These are phyloP conservation scores for Lipomyces lipofer DNA, from an alignment of 805 yeast species.

Conservation along the genomic window DNA sequence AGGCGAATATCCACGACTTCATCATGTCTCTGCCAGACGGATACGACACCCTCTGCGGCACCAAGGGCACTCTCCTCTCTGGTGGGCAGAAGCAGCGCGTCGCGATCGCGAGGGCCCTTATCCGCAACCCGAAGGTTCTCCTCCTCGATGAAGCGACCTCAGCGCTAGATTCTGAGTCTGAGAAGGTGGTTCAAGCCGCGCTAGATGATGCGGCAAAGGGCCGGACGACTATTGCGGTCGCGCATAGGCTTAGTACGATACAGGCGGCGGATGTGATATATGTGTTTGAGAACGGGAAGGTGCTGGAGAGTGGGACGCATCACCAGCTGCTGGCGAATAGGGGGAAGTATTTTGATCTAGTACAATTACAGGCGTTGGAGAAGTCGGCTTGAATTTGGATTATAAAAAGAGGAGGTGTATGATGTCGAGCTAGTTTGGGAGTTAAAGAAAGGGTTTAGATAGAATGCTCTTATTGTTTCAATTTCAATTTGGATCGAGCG, in stretches of 20 bases:
- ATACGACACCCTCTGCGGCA: constrained; percentile 51
- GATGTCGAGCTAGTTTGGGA: too few relatives aligned
- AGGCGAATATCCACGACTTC: constrained; percentile 58
- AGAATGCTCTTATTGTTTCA: too few relatives aligned
- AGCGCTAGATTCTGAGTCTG: constrained; percentile 60
- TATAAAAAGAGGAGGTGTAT: too few relatives aligned
- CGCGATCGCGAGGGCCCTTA: constrained; percentile 63
- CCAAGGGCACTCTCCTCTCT: constrained; percentile 53
- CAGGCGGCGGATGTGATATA: constrained; percentile 53
- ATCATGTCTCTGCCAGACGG: constrained; percentile 54
- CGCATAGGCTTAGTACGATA: constrained; percentile 68
- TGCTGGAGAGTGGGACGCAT: constrained; percentile 54
- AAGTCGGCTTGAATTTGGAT: constrained; percentile 5
- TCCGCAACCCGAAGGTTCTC: constrained; percentile 57
- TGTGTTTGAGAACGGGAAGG: constrained; percentile 54
- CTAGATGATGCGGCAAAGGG: constrained; percentile 57
- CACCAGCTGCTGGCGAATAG: constrained; percentile 41
- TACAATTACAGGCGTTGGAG: constrained; percentile 46
- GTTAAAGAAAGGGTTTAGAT: too few relatives aligned
- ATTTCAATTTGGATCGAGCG: too few relatives aligned
- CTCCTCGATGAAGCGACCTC: constrained; percentile 60
- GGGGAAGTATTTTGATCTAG: constrained; percentile 45
- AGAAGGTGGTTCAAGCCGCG: constrained; percentile 63
- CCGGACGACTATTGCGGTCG: constrained; percentile 73
- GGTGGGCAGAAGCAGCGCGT: constrained; percentile 69